Conservation (phyloP, 495 filamentous ascomycete genomes). For the Penicillium coffeae region DNA sequence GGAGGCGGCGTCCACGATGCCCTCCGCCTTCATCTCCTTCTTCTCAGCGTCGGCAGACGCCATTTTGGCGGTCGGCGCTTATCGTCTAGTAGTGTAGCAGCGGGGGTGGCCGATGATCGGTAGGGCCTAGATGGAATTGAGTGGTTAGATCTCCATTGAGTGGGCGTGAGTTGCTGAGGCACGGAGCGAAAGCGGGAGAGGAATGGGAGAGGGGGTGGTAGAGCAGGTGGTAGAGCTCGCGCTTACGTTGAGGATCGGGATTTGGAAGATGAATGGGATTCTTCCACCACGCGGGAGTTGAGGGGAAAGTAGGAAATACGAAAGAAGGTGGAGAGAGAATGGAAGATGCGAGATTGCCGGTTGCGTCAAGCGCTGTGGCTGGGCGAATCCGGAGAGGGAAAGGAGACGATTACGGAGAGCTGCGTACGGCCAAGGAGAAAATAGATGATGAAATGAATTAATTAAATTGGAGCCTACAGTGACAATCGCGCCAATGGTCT, state of each 20-base stretch:
- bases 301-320: not conserved
- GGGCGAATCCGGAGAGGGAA: not conserved
- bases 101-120: not conserved
- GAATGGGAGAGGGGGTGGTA: too few relatives aligned
- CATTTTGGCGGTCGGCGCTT: conserved; percentile 28
- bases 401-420: not conserved
- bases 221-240: too few relatives aligned
- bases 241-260: too few relatives aligned
- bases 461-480: conserved; percentile 1
- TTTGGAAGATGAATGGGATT: too few relatives aligned
- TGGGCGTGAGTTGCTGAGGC: not conserved
- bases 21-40: conserved; percentile 73
- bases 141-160: not conserved
- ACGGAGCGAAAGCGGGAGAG: not conserved
- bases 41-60: conserved; percentile 33
- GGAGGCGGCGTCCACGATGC: conserved; percentile 58
- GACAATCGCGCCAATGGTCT: not conserved
- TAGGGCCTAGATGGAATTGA: not conserved
- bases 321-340: conserved; percentile 6
- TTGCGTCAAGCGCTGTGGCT: conserved; percentile 8
- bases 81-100: not conserved
- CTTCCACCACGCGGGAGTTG: too few relatives aligned
- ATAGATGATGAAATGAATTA: not conserved
- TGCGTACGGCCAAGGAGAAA: not conserved
- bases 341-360: not conserved